Evolutionary conservation across 2,329 filamentous ascomycete genomes (phyloP), one percentile per base, ranked within the genome.

Genomic region (Pyrenophora tritici-repentis): DNA sequence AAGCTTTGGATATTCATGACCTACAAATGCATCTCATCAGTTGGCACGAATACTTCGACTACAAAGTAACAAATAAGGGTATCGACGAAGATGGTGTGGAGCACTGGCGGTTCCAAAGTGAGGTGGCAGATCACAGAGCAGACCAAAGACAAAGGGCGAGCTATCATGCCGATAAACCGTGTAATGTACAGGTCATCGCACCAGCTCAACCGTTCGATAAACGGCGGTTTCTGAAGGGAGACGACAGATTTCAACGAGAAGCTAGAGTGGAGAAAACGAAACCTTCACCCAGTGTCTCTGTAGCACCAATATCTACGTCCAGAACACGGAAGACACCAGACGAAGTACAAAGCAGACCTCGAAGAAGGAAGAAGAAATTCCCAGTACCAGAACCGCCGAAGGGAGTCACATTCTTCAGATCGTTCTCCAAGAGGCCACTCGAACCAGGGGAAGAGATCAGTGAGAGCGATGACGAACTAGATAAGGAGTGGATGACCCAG

Each of bases 381-480:
- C 40, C 45, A 3, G 73, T 78, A 1, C 77, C 77, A 2, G 52
- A 53, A 4, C 67, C 75, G 0, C 64, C 67, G 0, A 16, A 26
- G 1, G 66, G 65, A 1, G 57, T 77, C 10, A 66, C 61, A 0
- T 75, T 78, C 49, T 78, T 75, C 53, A 66, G 75, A n/a, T 66
- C 68, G 9, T 56, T 62, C 2, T 73, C 73, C 1, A 79, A 78
- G 54, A 65, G 74, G 8, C 63, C 62, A 2, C 55, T 79, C 2
- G 40, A 56, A 6, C 63, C 71, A 29, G 76, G 73, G 6, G 75
- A 77, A 41, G 37, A 56, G 4, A 56, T 78, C 13, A 75, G 68
- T 39, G 76, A 79, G 47, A 78, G 75, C 55, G 77, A 79, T 22
- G 73, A 77, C 36, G 75, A 76, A 5, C 53, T 71, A 0, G 74